Conservation (phyloP, 192 early-diverging fungal species). For the Gonapodya sp. region DNA sequence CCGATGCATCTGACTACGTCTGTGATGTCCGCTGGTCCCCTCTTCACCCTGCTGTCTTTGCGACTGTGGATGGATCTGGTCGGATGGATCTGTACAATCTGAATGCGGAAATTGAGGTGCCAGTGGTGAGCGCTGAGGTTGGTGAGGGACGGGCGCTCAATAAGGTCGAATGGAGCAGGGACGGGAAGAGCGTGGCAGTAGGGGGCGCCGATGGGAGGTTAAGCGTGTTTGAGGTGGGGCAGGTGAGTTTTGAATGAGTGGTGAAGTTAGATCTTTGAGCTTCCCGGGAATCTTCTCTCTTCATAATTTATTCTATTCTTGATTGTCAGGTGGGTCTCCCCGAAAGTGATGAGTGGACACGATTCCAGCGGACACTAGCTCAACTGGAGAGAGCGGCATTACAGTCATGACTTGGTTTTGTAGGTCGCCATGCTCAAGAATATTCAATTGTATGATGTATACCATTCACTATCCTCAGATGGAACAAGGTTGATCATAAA, state of each 20-base stretch:
- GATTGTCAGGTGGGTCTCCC: slow-evolving; percentile 15
- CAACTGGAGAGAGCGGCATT: slow-evolving; percentile 14
- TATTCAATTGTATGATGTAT: too few relatives aligned
- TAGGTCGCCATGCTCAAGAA: too few relatives aligned
- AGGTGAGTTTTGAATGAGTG: background rate
- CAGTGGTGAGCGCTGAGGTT: slow-evolving; percentile 13
- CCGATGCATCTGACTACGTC: slow-evolving; percentile 90
- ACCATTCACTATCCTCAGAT: too few relatives aligned
- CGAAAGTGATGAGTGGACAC: slow-evolving; percentile 19
- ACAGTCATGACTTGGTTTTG: background rate
- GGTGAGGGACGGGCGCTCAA: slow-evolving; percentile 71
- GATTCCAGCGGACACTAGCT: slow-evolving; percentile 20
- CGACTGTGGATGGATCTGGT: slow-evolving; percentile 80
- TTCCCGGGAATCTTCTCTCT: too few relatives aligned
- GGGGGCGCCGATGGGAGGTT: slow-evolving; percentile 77
- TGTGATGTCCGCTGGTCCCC: slow-evolving; percentile 98
- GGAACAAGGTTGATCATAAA: too few relatives aligned
- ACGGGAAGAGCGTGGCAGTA: slow-evolving; percentile 67
- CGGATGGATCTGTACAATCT: slow-evolving; percentile 89
- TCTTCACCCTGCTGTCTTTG: slow-evolving; percentile 89
- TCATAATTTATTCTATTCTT: background rate
- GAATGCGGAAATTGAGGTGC: slow-evolving; percentile 76
- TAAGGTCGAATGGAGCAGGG: slow-evolving; percentile 88
- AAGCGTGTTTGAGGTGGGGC: slow-evolving; percentile 84
- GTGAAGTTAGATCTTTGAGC: too few relatives aligned